Percentiles rank a stretch among this genome's conserved stretches.
Conservation (phyloP, 129 eudicot genomes). For the Flaveria sonorensis region DNA sequence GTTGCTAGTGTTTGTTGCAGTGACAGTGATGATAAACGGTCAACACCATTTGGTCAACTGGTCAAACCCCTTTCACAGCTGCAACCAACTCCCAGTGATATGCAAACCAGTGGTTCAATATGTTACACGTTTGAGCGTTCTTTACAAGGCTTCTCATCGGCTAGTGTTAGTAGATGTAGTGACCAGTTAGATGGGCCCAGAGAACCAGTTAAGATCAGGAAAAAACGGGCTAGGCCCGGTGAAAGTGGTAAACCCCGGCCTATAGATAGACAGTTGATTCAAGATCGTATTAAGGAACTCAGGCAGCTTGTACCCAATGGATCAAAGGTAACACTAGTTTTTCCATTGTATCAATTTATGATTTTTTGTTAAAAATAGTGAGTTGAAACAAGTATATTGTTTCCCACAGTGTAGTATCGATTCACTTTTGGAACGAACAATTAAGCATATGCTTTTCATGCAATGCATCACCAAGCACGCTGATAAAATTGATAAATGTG, state of each 20-base stretch:
- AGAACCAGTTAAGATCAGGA: constrained; percentile 47
- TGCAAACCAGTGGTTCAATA: constrained; percentile 44
- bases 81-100: constrained; percentile 46
- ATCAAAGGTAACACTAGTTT: constrained; percentile 66
- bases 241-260: constrained; percentile 76
- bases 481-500: constrained; percentile 61
- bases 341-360: background rate
- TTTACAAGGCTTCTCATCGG: constrained; percentile 54
- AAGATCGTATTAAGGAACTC: constrained; percentile 85
- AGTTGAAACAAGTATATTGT: constrained; percentile 35
- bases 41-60: constrained; percentile 39
- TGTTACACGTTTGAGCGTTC: constrained; percentile 55
- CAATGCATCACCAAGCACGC: constrained; percentile 72
- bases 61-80: constrained; percentile 41
- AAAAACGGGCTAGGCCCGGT: constrained; percentile 78
- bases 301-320: constrained; percentile 91
- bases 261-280: constrained; percentile 87
- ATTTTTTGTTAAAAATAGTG: background rate
- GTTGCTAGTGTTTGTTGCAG: constrained; percentile 67
- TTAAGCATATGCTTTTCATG: constrained; percentile 86
- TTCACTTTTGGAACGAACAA: constrained; percentile 82
- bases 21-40: constrained; percentile 34
- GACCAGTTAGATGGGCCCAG: constrained; percentile 51
- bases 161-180: constrained; percentile 58
- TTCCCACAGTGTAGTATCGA: constrained; percentile 97